Percentiles rank a stretch among this genome's conserved stretches.
These are phyloP conservation scores for Adiantum capillusveneris DNA, from an alignment of 75 land plant species.

Conservation along the genomic window DNA sequence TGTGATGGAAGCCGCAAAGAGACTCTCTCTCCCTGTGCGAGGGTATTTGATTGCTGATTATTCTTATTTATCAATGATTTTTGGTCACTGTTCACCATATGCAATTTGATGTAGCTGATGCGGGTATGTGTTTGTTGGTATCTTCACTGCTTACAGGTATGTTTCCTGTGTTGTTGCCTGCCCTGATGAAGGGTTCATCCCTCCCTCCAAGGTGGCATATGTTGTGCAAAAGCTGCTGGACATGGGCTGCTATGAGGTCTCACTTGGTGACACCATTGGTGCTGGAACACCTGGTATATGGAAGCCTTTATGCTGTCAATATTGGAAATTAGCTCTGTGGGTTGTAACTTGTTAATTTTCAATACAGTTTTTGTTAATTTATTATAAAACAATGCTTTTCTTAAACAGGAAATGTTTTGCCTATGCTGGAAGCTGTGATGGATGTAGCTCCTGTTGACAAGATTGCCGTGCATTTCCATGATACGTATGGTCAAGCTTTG, in stretches of 20 bases:
- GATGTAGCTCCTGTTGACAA: slow-evolving; percentile 72
- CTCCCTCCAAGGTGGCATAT: slow-evolving; percentile 71
- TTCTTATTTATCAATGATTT: not conserved
- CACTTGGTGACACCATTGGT: slow-evolving; percentile 96
- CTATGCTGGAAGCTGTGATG: slow-evolving; percentile 96
- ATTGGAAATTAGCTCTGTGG: too few relatives aligned
- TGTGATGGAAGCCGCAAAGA: slow-evolving; percentile 61
- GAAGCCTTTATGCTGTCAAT: too few relatives aligned
- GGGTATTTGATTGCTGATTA: slow-evolving; percentile 39
- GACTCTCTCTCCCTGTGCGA: slow-evolving; percentile 67
- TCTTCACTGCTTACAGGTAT: slow-evolving; percentile 44
- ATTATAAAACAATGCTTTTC: too few relatives aligned
- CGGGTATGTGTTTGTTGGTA: too few relatives aligned
- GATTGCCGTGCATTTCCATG: slow-evolving; percentile 96
- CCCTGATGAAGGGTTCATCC: slow-evolving; percentile 75
- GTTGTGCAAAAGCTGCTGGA: slow-evolving; percentile 77
- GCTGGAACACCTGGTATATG: slow-evolving; percentile 94
- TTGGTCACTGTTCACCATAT: too few relatives aligned
- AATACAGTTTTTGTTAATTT: too few relatives aligned
- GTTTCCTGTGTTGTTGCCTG: slow-evolving; percentile 89
- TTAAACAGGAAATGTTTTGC: slow-evolving; percentile 83
- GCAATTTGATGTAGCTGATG: too few relatives aligned
- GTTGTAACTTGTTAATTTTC: too few relatives aligned
- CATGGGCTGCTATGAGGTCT: slow-evolving; percentile 99
- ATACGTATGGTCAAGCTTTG: slow-evolving; percentile 94